Evolutionary conservation across 805 yeast genomes (phyloP), one percentile per base, ranked within the genome.

Genomic region (Wickerhamia fluorescens): DNA sequence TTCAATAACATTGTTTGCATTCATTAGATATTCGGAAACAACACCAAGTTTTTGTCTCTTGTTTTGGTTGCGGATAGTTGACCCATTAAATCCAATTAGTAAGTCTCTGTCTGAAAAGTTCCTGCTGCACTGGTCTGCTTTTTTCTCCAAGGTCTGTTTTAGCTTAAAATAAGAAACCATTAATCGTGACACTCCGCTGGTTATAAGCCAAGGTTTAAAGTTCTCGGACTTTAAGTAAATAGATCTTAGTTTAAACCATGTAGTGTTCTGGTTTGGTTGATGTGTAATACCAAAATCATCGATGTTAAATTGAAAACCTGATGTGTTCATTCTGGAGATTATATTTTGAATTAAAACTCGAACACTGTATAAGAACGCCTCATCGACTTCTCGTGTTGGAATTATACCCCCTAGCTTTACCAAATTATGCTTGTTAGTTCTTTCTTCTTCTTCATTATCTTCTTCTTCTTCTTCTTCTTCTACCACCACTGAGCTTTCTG

Each of bases 141-240:
- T n/a, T n/a, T n/a, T n/a, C n/a, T n/a, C n/a, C n/a, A n/a, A n/a
- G n/a, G 10, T 18, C 20, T 18, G 9, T 29, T 51, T 52, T 18
- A 60, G 31, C 4, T 29, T 27, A 34, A 49, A 68, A 31, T 51
- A 68, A 3, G 52, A 27, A 1, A 30, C 22, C 0, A 68, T 17
- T 3, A 71, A 36, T 22, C 42, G 52, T 1, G 53, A 31, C 6
- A 64, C 16, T 0, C 71, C 73, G 6, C 44, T 30, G 1, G 53
- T 29, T 4, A 59, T 36, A 8, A 73, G 44, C 79, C 79, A 74
- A 0, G 60, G 47, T 6, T 35, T 38, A 24, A 32, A 25, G 17
- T 44, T 32, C 7, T 34, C 22, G 5, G 53, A 38, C n/a, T 20
- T 29, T 20, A 56, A 36, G 23, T 36, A 42, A 2, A 57, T 43